Evolutionary conservation across 352 stramenopile genomes (phyloP).

Genomic region (Pythium dissotocum): DNA sequence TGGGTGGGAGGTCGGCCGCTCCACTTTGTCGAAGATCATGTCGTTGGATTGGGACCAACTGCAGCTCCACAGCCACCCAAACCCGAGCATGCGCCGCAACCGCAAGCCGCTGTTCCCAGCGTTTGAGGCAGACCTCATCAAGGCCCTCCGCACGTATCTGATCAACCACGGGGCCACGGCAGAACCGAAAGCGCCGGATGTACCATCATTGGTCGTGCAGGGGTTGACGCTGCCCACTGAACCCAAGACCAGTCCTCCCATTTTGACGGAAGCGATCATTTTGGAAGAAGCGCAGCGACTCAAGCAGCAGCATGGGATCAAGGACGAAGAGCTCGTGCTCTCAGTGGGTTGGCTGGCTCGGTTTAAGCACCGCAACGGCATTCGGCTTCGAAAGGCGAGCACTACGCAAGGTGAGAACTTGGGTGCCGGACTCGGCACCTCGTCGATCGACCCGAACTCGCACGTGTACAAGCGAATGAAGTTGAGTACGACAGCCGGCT

Average conservation of each 20-base stretch:
- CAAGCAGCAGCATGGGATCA: conserved; percentile 64
- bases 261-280: conserved; percentile 68
- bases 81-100: conserved; percentile 76
- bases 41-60: conserved; percentile 64
- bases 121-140: conserved; percentile 66
- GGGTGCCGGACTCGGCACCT: background rate
- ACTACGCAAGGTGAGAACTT: background rate
- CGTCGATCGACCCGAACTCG: background rate
- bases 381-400: conserved; percentile 53
- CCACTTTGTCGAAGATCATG: conserved; percentile 78
- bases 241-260: background rate
- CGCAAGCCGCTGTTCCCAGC: conserved; percentile 68
- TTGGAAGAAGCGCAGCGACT: conserved; percentile 72
- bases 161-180: conserved; percentile 7
- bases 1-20: conserved; percentile 64
- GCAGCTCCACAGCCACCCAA: conserved; percentile 45
- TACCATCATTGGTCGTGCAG: background rate
- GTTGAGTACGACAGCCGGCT: background rate
- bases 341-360: conserved; percentile 72
- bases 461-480: conserved; percentile 1
- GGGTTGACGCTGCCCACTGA: background rate
- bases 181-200: background rate
- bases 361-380: conserved; percentile 75
- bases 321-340: conserved; percentile 65
- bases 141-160: conserved; percentile 43